Evolutionary conservation across 83 land plant genomes (phyloP), one percentile per base, ranked within the genome.

Genomic region (Larix sibirica): DNA sequence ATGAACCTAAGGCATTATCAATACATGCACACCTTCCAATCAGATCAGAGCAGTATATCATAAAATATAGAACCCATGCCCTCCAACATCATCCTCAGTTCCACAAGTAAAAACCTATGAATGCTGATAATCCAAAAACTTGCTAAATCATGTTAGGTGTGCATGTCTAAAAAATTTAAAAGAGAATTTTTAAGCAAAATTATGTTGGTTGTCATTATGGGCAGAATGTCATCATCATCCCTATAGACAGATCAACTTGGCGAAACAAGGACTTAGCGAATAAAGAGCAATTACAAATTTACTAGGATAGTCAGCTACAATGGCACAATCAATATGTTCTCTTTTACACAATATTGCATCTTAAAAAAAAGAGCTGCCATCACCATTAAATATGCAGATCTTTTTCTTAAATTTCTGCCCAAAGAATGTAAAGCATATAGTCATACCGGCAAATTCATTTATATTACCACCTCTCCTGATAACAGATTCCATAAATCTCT

Each of bases 1-100:
- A 84, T 13, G 92, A 90, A 60, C 97, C 99, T 97, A 47, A 17
- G 77, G 24, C 12, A 18, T 47, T 13, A 71, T 14, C 6, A 40
- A 71, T 20, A 4, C 6, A 73, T 40, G 56, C 56, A 6, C n/a
- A 73, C 5, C 47, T 73, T 73, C 77, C 54, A 63, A 44, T 44
- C 59, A 67, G 54, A 66, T 1, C 17, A 18, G 42, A 78, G 31
- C 18, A 26, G 21, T 50, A 77, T 26, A 77, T 26, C 21, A 77
- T 23, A 2, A 40, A 23, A 54, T 14, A 50, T 42, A 77, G 3
- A 54, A 5, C n/a, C 14, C 26, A 23, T 33, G 60, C 23, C 28
- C 28, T 50, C 61, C 26, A 44, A 50, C 9, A 47, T 16, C 9
- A 47, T 16, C 42, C 14, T 12, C 7, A 47, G 33, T 77, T 23